Percentiles rank a stretch among this genome's conserved stretches.
phyloP scores from a whole-genome alignment of 148 eudicot species.

The Camellia japonica region DNA sequence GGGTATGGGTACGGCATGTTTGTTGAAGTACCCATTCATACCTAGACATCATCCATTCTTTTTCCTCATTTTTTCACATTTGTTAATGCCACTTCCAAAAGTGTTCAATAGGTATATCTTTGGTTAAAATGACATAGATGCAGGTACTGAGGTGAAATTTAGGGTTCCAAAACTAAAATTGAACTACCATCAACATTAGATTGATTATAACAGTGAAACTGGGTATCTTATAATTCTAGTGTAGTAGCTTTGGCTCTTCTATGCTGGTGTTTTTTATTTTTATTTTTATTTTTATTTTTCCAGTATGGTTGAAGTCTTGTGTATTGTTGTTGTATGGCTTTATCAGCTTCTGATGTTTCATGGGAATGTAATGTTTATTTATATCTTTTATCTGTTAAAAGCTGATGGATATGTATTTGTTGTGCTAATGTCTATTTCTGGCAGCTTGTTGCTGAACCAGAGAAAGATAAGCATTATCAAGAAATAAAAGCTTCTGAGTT shows the following conservation, averaged over 20 bases:
- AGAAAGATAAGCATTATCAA: slow-evolving; percentile 33
- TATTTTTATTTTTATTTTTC: background rate
- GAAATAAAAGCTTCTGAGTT: slow-evolving; percentile 32
- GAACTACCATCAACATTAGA: background rate
- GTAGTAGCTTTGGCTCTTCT: background rate
- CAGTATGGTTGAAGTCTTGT: background rate
- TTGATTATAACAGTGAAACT: background rate
- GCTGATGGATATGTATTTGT: slow-evolving; percentile 4
- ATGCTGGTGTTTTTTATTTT: no score
- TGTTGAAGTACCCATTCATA: no score
- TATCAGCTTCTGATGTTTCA: background rate
- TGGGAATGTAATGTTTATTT: background rate
- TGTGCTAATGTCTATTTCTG: slow-evolving; percentile 16
- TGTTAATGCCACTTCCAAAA: background rate
- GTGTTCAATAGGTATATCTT: background rate
- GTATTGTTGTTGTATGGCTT: background rate
- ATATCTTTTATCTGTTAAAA: background rate
- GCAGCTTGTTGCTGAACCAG: slow-evolving; percentile 45
- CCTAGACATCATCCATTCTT: background rate
- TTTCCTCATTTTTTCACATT: background rate
- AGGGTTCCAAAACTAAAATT: background rate
- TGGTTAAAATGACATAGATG: background rate
- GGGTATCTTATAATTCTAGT: background rate
- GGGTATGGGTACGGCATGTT: no score
- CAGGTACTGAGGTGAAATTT: background rate